Evolutionary conservation across 2,329 filamentous ascomycete species (phyloP), one percentile per base, ranked within the genome.

Genomic region (Fusarium aywerte): DNA sequence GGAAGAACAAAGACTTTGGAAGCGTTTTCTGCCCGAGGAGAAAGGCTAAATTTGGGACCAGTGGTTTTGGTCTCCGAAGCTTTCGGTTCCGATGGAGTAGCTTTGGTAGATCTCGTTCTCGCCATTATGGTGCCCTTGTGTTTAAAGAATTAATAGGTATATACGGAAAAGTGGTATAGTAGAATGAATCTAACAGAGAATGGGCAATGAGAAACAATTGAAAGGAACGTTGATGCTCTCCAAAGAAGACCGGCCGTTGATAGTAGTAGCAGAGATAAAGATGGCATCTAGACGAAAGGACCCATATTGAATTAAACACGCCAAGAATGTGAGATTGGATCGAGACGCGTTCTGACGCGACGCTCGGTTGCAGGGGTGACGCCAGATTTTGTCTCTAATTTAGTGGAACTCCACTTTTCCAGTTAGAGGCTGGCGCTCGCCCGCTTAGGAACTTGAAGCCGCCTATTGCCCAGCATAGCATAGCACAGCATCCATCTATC

Each of bases 1-100:
- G 89, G 89, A 7, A 91, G 78, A 58, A 91, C 82, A 74, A 91
- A 88, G 45, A 91, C 75, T 53, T 83, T 84, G 4, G 84, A 82
- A 11, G 85, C 80, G 38, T 80, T 84, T 23, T 77, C 68, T 12
- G 76, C 74, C 44, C 78, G 77, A 15, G 79, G 50, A 6, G 81
- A 66, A 18, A 87, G 75, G 4, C 72, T 71, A 70, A 84, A 81
- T 69, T 77, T 80, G 11, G 82, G 80, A 5, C 75, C 72, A 4
- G 76, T 70, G 15, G 47, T 65, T 40, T 76, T 70, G 20, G 75
- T 56, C 47, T 76, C 68, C 18, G 76, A 62, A 12, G 77, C 70
- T 59, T 63, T 61, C 4, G 73, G 50, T 38, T 68, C 64, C 32
- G 59, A 67, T 12, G 75, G 56, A n/a, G 72, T 67, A 35, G 76